A percentile compares a stretch with the other conserved stretches of the same genome.
Conservation (phyloP, 352 stramenopile genomes). For the Phytophthora melonis region DNA sequence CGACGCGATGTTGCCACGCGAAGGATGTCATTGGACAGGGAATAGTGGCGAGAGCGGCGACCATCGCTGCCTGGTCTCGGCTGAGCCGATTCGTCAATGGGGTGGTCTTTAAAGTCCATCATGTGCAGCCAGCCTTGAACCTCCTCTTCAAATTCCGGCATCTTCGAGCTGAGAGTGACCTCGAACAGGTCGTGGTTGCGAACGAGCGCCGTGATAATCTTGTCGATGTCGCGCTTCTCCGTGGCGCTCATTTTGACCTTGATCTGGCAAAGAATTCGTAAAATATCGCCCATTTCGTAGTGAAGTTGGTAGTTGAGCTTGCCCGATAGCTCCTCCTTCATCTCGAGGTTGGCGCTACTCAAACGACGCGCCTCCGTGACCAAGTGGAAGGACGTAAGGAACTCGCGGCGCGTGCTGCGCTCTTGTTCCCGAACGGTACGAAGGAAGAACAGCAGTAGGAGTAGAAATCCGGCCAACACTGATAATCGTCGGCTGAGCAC, state of each 20-base stretch:
- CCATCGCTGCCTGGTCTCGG: constrained; percentile 15
- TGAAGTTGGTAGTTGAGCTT: constrained; percentile 75
- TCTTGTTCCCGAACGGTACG: constrained; percentile 60
- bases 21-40: constrained; percentile 43
- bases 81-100: constrained; percentile 10
- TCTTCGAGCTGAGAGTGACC: constrained; percentile 59
- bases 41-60: constrained; percentile 35
- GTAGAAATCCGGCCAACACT: constrained; percentile 43
- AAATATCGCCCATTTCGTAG: constrained; percentile 80
- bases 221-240: constrained; percentile 69
- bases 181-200: constrained; percentile 74
- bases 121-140: constrained; percentile 79
- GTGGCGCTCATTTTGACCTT: constrained; percentile 66
- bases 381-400: constrained; percentile 63
- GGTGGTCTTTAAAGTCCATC: constrained; percentile 64
- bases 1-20: constrained; percentile 48
- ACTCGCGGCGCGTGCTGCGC: constrained; percentile 52
- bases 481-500: constrained; percentile 35
- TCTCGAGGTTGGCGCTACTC: constrained; percentile 75
- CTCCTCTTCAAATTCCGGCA: constrained; percentile 73
- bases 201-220: constrained; percentile 76
- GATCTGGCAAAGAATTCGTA: constrained; percentile 75
- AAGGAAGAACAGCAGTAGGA: constrained; percentile 45
- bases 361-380: constrained; percentile 64
- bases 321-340: constrained; percentile 68